Percentiles rank a stretch among this genome's conserved stretches.
These are phyloP conservation scores for Solanum pimpinellifolium DNA, from an alignment of 257 asterid species.

Conservation along the genomic window DNA sequence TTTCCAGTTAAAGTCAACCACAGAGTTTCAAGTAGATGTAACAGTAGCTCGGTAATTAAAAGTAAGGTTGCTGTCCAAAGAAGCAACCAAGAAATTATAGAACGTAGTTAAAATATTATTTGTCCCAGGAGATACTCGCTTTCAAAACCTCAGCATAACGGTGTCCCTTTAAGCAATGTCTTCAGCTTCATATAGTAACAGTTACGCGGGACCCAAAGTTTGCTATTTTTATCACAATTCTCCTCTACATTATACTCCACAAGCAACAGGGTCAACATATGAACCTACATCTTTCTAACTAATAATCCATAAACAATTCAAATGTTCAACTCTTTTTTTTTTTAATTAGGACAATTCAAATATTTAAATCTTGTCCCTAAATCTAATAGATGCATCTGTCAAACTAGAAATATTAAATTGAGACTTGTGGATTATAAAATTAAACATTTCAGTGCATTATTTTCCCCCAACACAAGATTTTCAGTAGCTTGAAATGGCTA, in stretches of 20 bases:
- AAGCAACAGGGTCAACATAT: background rate
- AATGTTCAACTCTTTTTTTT: background rate
- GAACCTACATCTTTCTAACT: background rate
- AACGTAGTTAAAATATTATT: background rate
- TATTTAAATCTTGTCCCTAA: background rate
- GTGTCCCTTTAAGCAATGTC: background rate
- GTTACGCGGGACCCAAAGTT: background rate
- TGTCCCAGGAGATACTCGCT: background rate
- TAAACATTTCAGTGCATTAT: background rate
- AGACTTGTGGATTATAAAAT: background rate
- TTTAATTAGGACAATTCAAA: background rate
- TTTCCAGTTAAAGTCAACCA: background rate
- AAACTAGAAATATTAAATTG: background rate
- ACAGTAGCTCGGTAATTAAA: background rate
- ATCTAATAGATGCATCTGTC: background rate
- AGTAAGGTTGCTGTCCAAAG: background rate
- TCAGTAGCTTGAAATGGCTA: background rate
- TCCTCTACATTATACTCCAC: background rate
- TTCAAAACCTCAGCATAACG: background rate
- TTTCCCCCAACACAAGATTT: background rate
- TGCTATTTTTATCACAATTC: background rate
- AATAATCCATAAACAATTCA: background rate
- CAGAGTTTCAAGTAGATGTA: background rate
- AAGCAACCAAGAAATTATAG: background rate
- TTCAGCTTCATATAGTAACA: background rate